Evolutionary conservation across 1,284 basidiomycete genomes (phyloP), one percentile per base, ranked within the genome.

Genomic region (Trichosporon ovoides): DNA sequence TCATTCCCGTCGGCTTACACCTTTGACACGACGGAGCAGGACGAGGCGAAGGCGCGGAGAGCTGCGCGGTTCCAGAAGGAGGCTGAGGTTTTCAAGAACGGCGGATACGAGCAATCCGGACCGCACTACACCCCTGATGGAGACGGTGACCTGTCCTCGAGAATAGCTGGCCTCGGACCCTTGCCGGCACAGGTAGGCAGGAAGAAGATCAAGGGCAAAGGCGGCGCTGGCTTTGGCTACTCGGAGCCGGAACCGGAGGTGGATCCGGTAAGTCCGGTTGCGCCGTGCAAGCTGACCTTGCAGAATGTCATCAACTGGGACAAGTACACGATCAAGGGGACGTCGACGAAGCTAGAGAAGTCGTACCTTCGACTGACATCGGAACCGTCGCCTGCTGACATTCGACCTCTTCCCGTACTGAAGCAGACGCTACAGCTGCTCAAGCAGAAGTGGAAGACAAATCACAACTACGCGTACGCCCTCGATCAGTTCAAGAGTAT

Each of bases 281-380:
- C 18, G 3, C 14, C 4, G 9, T 10, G 18, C 10, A 11, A 1
- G 28, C 35, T 56, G 57, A 16, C 52, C 28, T 1, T 2, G 4
- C 70, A 94, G 93, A 94, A 95, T 70, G 92, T 96, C 11, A 87
- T 94, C 58, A 89, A 96, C 75, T 98, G 96, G 96, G 95, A 98
- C 80, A 85, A 85, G 56, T 83, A 87, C 76, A 97, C 94, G 4
- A 97, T 99, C 68, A 90, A 96, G 52, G 96, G 96, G 54, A 93
- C 88, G 24, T 89, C 83, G 53, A 83, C 83, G 65, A 88, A 89
- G 67, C 80, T 96, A 24, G 97, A 98, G 81, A 98, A 98, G 79
- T 88, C 92, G 60, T 99, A 98, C 76, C 80, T 99, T 24, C 87
- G 96, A 36, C 80, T 99, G 59, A 99, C 96, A 52, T 90, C 91